phyloP scores from a whole-genome alignment of 345 rosid genomes.

The Euphorbia lathyris region DNA sequence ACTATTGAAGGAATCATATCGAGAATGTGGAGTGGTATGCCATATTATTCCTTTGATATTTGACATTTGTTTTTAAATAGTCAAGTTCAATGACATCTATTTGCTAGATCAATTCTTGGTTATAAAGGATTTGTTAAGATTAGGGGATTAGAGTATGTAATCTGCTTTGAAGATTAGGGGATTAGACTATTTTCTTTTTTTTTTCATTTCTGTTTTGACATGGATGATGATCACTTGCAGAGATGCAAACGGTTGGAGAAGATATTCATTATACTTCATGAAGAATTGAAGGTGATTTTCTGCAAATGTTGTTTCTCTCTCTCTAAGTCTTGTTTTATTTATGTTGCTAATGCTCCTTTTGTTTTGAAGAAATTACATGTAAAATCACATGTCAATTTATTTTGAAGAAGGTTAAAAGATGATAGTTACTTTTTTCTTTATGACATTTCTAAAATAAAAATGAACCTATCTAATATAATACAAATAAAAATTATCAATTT shows the following conservation, averaged over 20 bases:
- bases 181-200: no score
- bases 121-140: not conserved
- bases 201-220: not conserved
- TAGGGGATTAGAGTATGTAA: not conserved
- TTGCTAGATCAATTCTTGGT: not conserved
- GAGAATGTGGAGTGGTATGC: slow-evolving; percentile 59
- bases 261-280: slow-evolving; percentile 72
- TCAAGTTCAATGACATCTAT: not conserved
- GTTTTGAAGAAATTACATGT: no score
- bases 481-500: no score
- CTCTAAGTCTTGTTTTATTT: no score
- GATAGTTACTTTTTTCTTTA: no score
- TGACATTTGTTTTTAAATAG: not conserved
- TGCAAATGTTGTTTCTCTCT: no score
- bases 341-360: not conserved
- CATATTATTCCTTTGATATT: slow-evolving; percentile 5
- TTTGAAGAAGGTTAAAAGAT: no score
- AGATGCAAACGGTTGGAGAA: slow-evolving; percentile 73
- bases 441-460: no score
- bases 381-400: no score
- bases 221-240: slow-evolving; percentile 45
- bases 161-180: not conserved
- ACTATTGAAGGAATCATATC: slow-evolving; percentile 64
- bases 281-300: slow-evolving; percentile 61
- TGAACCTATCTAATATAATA: no score